Base-by-base conservation (phyloP, 2,329 filamentous ascomycete species). In the Aspergillus spinulosporus region DNA sequence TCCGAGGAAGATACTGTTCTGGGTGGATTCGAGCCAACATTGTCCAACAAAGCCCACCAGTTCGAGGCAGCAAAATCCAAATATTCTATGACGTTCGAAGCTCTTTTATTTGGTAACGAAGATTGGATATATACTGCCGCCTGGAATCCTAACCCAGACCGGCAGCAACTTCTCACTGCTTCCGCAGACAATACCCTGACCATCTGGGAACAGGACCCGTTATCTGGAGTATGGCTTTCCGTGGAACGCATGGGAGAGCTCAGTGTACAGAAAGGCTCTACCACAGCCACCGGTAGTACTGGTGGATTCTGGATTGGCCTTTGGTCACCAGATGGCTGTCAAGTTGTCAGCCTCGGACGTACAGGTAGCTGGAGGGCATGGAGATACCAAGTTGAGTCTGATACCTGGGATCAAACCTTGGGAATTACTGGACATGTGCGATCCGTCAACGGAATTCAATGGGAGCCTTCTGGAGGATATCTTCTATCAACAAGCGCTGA, bases 291-390 rank as follows among this genome's bases (percentile, higher is more conserved):
- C 0, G 94, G 94, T 46, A 97, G 92, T 71, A 91, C 92, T 1
- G 94, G 94, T 60, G 94, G 94, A 0, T 97, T 97, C 72, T 99
- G 94, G 93, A 92, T 89, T 9, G 93, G 92, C 0, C 80, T 97
- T 0, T 99, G 94, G 94, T 88, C 89, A 4, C 90, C 91, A 2
- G 81, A 87, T 61, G 90, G 90, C 6, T 78, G 79, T 12, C 85
- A 85, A 1, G 88, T 97, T 11, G 87, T 89, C 3, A 92, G 90
- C 59, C 82, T 99, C 14, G 91, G 93, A 1, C 85, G 93, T 40
- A 97, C 93, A 0, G 94, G 94, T 29, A 94, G 92, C 71, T 99
- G 94, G 94, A 83, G 94, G 60, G 77, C 88, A 53, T 99, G 94
- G 94, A 81, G 83, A 28, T 85, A 87, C 68, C 80, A 88, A 43